phyloP scores from a whole-genome alignment of 805 yeast genomes.

The Millerozyma miso region DNA sequence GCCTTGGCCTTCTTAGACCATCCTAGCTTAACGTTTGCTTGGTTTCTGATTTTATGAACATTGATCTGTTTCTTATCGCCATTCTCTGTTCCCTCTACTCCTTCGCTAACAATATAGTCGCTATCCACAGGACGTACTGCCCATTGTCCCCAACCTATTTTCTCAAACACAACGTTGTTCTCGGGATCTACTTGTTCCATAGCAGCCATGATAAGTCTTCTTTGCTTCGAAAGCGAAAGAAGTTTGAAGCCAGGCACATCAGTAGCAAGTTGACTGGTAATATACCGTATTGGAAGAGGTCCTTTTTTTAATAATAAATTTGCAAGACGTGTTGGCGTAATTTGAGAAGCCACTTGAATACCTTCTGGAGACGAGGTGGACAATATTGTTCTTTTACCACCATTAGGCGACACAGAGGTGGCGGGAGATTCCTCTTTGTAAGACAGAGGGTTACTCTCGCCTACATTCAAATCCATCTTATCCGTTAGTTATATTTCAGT shows the following conservation, averaged over 20 bases:
- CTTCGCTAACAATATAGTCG: slow-evolving; percentile 46
- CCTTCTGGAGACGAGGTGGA: slow-evolving; percentile 87
- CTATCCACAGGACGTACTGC: slow-evolving; percentile 58
- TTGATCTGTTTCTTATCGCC: slow-evolving; percentile 22
- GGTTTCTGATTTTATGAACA: slow-evolving; percentile 32
- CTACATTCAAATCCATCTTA: background rate
- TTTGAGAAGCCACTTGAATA: slow-evolving; percentile 78
- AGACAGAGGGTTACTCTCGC: background rate
- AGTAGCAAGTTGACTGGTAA: slow-evolving; percentile 69
- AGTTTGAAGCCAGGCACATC: slow-evolving; percentile 79
- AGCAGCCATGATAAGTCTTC: slow-evolving; percentile 85
- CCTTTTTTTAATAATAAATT: slow-evolving; percentile 67
- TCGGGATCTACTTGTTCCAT: slow-evolving; percentile 66
- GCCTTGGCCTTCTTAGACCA: slow-evolving; percentile 34
- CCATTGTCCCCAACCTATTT: slow-evolving; percentile 99
- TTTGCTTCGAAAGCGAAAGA: slow-evolving; percentile 79
- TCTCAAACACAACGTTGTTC: slow-evolving; percentile 72
- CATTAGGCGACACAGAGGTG: slow-evolving; percentile 1
- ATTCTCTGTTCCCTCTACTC: slow-evolving; percentile 21
- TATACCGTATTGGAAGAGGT: slow-evolving; percentile 86
- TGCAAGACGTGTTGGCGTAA: slow-evolving; percentile 76
- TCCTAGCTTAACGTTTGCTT: slow-evolving; percentile 32
- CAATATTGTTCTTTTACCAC: slow-evolving; percentile 25
- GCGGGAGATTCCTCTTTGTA: background rate
- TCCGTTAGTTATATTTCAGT: background rate